phyloP scores from a whole-genome alignment of 371 early-diverging fungal species.

The Mortierella polycephala region DNA sequence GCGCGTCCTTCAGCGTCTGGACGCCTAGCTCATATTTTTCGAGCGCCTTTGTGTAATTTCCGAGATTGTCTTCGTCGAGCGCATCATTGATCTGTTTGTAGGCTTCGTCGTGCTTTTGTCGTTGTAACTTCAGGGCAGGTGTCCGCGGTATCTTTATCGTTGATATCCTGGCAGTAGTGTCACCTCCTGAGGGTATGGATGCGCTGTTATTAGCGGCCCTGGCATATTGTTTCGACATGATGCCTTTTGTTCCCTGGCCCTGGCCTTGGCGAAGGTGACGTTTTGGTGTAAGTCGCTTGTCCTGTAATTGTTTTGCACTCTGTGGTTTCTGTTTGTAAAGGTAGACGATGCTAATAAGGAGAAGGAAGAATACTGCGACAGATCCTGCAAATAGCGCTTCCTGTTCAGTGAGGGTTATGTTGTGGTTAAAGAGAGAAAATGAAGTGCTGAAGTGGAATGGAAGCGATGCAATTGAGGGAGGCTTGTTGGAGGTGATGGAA shows the following conservation, averaged over 20 bases:
- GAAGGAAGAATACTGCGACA: too few species aligned
- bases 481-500: neutral
- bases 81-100: conserved; percentile 32
- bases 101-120: conserved; percentile 31
- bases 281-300: neutral
- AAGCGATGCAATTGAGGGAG: neutral
- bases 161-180: neutral
- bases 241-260: neutral
- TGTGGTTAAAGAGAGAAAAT: too few species aligned
- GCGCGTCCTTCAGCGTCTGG: conserved; percentile 33
- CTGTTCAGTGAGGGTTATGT: too few species aligned
- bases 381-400: too few species aligned
- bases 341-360: too few species aligned
- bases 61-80: conserved; percentile 23
- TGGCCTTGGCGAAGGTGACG: neutral
- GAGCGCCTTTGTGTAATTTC: conserved; percentile 27
- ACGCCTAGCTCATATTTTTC: conserved; percentile 24
- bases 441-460: too few species aligned
- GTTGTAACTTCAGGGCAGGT: conserved; percentile 28
- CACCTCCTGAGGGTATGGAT: neutral
- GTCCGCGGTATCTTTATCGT: conserved; percentile 3
- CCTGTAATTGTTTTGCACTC: neutral
- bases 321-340: too few species aligned
- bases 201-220: neutral
- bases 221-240: conserved; percentile 9